These are phyloP conservation scores for Fusarium sp. DNA, from an alignment of 2,329 filamentous ascomycete species.

Conservation along the genomic window DNA sequence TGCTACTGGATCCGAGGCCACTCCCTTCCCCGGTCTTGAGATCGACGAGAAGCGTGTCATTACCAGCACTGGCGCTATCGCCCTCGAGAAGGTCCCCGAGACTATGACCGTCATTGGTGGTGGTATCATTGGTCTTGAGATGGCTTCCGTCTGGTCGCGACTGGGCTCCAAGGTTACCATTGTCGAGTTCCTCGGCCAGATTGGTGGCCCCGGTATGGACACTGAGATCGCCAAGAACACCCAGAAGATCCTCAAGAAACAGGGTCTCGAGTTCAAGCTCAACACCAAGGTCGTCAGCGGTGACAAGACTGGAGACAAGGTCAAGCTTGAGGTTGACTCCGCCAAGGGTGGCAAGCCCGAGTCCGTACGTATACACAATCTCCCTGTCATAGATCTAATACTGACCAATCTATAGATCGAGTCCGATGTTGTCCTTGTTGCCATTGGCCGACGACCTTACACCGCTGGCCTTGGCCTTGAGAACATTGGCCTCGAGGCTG, in stretches of 20 bases:
- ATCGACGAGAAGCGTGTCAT: conserved; percentile 98
- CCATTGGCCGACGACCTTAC: conserved; percentile 96
- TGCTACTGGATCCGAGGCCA: conserved; percentile 94
- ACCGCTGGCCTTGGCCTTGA: conserved; percentile 92
- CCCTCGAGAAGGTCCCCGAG: conserved; percentile 91
- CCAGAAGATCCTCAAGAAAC: conserved; percentile 95
- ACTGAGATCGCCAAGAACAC: conserved; percentile 89
- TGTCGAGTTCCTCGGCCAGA: conserved; percentile 95
- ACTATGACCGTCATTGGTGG: conserved; percentile 98
- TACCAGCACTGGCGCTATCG: conserved; percentile 94
- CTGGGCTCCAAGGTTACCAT: conserved; percentile 96
- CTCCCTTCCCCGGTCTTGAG: conserved; percentile 94
- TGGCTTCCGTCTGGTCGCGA: conserved; percentile 97
- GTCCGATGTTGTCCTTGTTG: conserved; percentile 94
- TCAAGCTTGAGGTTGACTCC: conserved; percentile 89
- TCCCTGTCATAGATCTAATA: conserved; percentile 6
- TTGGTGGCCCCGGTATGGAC: conserved; percentile 98
- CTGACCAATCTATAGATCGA: conserved; percentile 75
- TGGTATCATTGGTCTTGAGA: conserved; percentile 98
- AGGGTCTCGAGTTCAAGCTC: conserved; percentile 98
- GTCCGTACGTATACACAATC: conserved; percentile 72
- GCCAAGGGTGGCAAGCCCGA: conserved; percentile 97
- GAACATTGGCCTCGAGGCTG: conserved; percentile 91
- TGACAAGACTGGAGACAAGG: conserved; percentile 81
- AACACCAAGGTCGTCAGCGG: conserved; percentile 94